phyloP scores from a whole-genome alignment of 352 stramenopile species.

The Phytopythium boreale region DNA sequence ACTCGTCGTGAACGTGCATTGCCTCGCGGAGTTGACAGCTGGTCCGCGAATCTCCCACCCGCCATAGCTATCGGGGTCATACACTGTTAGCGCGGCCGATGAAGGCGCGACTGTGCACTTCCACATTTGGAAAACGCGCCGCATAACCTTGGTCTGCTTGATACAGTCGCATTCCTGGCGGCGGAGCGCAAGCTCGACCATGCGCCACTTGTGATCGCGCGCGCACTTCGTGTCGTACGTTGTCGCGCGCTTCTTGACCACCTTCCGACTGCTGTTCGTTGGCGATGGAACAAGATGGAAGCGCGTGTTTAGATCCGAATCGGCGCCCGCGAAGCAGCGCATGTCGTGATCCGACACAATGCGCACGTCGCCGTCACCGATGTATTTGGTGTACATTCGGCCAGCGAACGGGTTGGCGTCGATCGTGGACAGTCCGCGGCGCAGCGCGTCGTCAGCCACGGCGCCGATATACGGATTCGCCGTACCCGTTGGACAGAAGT shows the following conservation, averaged over 20 bases:
- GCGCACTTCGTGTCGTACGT: slow-evolving; percentile 83
- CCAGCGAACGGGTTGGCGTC: slow-evolving; percentile 76
- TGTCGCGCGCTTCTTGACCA: slow-evolving; percentile 63
- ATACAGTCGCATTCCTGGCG: slow-evolving; percentile 92
- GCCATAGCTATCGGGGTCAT: slow-evolving; percentile 47
- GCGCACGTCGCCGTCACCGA: slow-evolving; percentile 85
- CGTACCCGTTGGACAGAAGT: slow-evolving; percentile 96
- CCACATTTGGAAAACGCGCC: slow-evolving; percentile 92
- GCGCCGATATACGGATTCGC: slow-evolving; percentile 80
- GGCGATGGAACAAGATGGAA: slow-evolving; percentile 29
- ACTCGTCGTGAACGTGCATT: slow-evolving; percentile 51
- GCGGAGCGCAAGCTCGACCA: slow-evolving; percentile 82
- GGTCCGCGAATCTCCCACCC: slow-evolving; percentile 27
- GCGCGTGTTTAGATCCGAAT: slow-evolving; percentile 69
- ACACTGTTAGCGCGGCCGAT: slow-evolving; percentile 17
- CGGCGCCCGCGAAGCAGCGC: slow-evolving; percentile 88
- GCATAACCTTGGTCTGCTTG: slow-evolving; percentile 82
- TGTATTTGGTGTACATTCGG: slow-evolving; percentile 84
- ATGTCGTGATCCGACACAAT: slow-evolving; percentile 90
- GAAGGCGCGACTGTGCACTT: slow-evolving; percentile 81
- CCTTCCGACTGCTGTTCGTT: slow-evolving; percentile 4
- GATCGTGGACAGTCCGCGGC: slow-evolving; percentile 51
- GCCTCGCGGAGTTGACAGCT: slow-evolving; percentile 41
- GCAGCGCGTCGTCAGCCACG: slow-evolving; percentile 90
- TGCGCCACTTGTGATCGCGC: slow-evolving; percentile 94